phyloP scores from a whole-genome alignment of 2,329 filamentous ascomycete species.

The Nothophoma quercina region DNA sequence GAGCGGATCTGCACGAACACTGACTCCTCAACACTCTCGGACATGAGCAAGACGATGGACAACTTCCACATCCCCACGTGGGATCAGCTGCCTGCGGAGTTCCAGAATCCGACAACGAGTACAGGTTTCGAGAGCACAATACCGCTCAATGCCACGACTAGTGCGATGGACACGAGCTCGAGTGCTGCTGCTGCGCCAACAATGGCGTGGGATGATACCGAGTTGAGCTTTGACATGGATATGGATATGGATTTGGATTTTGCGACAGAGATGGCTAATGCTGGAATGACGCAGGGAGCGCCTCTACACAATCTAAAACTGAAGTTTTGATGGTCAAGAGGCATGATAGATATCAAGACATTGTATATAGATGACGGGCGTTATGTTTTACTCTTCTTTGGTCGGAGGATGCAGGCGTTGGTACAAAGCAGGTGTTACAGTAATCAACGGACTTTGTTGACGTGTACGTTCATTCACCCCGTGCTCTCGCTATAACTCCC shows the following conservation, averaged over 20 bases:
- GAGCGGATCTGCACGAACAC: slow-evolving; percentile 27
- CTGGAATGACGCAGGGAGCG: slow-evolving; percentile 5
- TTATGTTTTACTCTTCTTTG: neutral
- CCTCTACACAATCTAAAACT: no score
- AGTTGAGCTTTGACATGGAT: slow-evolving; percentile 42
- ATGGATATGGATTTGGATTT: slow-evolving; percentile 42
- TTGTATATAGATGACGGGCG: neutral
- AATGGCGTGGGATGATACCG: slow-evolving; percentile 42
- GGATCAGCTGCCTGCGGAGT: slow-evolving; percentile 36
- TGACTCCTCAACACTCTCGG: neutral
- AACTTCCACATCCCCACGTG: slow-evolving; percentile 38
- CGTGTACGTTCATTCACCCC: no score
- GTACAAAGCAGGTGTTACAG: neutral
- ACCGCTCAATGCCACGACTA: slow-evolving; percentile 21
- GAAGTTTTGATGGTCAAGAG: no score
- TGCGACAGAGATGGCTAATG: slow-evolving; percentile 15
- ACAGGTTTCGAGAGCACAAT: slow-evolving; percentile 26
- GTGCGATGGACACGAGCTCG: slow-evolving; percentile 13
- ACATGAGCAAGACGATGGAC: slow-evolving; percentile 8
- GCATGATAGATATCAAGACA: no score
- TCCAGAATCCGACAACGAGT: slow-evolving; percentile 35
- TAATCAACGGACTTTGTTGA: no score
- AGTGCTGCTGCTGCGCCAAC: slow-evolving; percentile 3
- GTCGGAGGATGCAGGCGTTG: neutral
- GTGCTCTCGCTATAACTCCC: no score